A percentile compares a stretch with the other conserved stretches of the same genome.
These are phyloP conservation scores for Neurospora discreta DNA, from an alignment of 495 filamentous ascomycete genomes.

Conservation along the genomic window DNA sequence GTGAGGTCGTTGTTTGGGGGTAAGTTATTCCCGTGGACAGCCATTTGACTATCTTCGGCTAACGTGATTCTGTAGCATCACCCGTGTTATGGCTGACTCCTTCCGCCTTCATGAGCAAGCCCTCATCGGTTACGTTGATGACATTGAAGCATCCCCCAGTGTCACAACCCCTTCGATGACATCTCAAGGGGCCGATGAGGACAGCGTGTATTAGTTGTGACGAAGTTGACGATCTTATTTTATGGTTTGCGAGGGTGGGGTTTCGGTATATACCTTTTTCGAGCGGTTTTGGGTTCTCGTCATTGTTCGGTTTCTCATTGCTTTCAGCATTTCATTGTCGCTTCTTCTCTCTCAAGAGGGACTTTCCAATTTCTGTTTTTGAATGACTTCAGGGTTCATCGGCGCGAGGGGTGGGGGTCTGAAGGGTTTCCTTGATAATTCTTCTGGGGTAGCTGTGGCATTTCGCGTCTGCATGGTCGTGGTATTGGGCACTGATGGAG, in stretches of 20 bases:
- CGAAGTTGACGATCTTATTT: slow-evolving; percentile 37
- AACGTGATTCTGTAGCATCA: slow-evolving; percentile 58
- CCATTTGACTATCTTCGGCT: slow-evolving; percentile 24
- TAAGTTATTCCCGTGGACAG: slow-evolving; percentile 28
- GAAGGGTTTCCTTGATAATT: slow-evolving; percentile 13
- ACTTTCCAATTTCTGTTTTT: slow-evolving; percentile 13
- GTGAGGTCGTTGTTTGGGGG: slow-evolving; percentile 98
- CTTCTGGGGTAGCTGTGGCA: slow-evolving; percentile 18
- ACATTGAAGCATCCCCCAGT: slow-evolving; percentile 44
- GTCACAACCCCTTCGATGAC: slow-evolving; percentile 52
- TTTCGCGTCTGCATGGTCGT: slow-evolving; percentile 32
- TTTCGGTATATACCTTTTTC: slow-evolving; percentile 39
- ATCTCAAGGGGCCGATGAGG: slow-evolving; percentile 48
- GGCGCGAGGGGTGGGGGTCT: slow-evolving; percentile 14
- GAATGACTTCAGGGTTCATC: slow-evolving; percentile 12
- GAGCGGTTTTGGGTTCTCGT: slow-evolving; percentile 13
- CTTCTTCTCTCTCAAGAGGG: neutral
- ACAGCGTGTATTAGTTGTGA: slow-evolving; percentile 46
- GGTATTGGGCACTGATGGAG: slow-evolving; percentile 33
- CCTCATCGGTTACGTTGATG: slow-evolving; percentile 86
- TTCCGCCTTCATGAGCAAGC: slow-evolving; percentile 96
- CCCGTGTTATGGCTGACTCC: slow-evolving; percentile 93
- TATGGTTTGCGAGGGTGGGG: slow-evolving; percentile 26
- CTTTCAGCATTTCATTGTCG: slow-evolving; percentile 20
- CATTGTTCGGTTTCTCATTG: slow-evolving; percentile 20